Base-by-base conservation (phyloP, 2,329 filamentous ascomycete species). In the Pseudocercospora vitis region DNA sequence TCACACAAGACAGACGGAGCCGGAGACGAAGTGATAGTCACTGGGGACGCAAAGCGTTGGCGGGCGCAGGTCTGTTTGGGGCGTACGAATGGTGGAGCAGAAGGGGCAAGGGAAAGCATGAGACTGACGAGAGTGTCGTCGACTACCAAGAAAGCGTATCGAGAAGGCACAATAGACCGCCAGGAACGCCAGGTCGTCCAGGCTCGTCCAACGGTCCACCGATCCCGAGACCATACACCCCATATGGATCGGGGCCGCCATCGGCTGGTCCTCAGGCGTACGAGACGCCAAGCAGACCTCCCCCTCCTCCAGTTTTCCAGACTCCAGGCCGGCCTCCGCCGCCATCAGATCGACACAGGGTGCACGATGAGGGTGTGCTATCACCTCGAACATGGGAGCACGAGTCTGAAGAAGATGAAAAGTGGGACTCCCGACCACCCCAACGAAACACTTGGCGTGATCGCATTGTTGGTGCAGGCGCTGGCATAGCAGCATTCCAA, bases 1-100 rank as follows among this genome's bases (percentile, higher is more conserved):
- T 29, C 81, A 48, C 76, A 57, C 75, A 75, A 37, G 72, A 65
- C 39, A 64, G 68, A 28, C 56, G 62, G 31, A 56, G 53, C 24
- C 47, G 54, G 19, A 49, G 50, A 23, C 67, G 71, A 44, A 50
- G 47, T 42, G 53, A 52, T 47, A 61, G 57, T 44, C 63, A 66
- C 52, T 74, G 74, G 62, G 71, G 71, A 21, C 68, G 78, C 47
- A 78, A 76, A 28, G 73, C 74, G 9, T 67, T 82, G 50, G 78
- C 78, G 26, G 77, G 75, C 29, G 81, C 79, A 4, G 80, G 82
- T 18, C 79, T 78, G 47, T 75, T 81, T 18, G 82, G 81, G 6
- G 81, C 78, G 28, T 83, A 81, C 19, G 64, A 85, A 48, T 81
- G 80, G 55, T 78, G 78, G 12, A 67, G 86, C 52, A 70, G 74